Percentiles rank a stretch among this genome's conserved stretches.
Evolutionary conservation across 208 protist species (phyloP).

Genomic region (Trypanosomatidae sp.): DNA sequence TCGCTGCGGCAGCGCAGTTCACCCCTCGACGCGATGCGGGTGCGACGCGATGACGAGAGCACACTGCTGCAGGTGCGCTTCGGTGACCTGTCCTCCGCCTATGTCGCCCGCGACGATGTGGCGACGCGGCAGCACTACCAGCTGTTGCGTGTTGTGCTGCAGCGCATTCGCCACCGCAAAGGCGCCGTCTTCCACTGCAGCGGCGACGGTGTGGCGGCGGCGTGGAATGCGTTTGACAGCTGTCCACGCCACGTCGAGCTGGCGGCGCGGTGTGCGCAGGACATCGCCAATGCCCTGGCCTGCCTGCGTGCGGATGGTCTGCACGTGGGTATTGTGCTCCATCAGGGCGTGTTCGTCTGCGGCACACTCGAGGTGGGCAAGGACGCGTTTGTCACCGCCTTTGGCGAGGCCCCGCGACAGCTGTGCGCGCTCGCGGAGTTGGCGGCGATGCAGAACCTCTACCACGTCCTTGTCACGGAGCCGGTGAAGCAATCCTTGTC

Average conservation of each 20-base stretch:
- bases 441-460: slow-evolving; percentile 24
- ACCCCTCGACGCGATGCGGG: slow-evolving; percentile 39
- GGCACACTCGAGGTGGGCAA: slow-evolving; percentile 63
- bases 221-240: slow-evolving; percentile 80
- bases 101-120: slow-evolving; percentile 40
- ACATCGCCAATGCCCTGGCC: slow-evolving; percentile 38
- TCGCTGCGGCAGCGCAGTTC: too few relatives aligned
- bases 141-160: slow-evolving; percentile 63
- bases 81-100: slow-evolving; percentile 39
- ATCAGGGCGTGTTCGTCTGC: slow-evolving; percentile 68
- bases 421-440: slow-evolving; percentile 43
- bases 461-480: slow-evolving; percentile 56
- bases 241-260: slow-evolving; percentile 47
- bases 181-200: slow-evolving; percentile 59
- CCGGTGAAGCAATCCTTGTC: slow-evolving; percentile 64
- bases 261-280: slow-evolving; percentile 57
- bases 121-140: slow-evolving; percentile 50
- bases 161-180: slow-evolving; percentile 48
- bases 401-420: slow-evolving; percentile 51
- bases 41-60: slow-evolving; percentile 31
- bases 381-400: slow-evolving; percentile 68
- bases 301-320: slow-evolving; percentile 38
- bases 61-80: slow-evolving; percentile 60
- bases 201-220: slow-evolving; percentile 54
- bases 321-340: slow-evolving; percentile 60